Base-by-base conservation (phyloP, 352 stramenopile species). In the Phytophthora sansomeana region DNA sequence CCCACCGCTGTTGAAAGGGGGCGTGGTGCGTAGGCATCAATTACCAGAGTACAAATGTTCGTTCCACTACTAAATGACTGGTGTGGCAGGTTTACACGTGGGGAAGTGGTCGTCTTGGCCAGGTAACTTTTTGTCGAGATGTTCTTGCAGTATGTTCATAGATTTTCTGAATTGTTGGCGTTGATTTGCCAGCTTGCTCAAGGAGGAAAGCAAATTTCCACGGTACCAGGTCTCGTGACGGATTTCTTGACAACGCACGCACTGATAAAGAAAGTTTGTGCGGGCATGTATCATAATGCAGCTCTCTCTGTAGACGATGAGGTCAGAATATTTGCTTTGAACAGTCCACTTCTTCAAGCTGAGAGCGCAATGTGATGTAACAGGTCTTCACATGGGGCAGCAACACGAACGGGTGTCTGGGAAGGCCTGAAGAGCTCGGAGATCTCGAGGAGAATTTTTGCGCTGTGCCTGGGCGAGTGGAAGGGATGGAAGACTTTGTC, bases 361-460 rank as follows among this genome's bases (percentile, higher is more conserved):
- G 11, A 39, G 13, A 39, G 9, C n/a, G 33, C 33, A 33, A 17
- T 13, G 26, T 4, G 11, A 39, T 47, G 13, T 26, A 29, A 7
- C 41, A 89, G 82, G 83, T 98, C 8, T 98, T 98, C 58, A 98
- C 89, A 6, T 98, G 95, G 95, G 93, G 95, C 0, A 97, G 84
- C 71, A 98, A 98, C 66, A 84, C 74, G 14, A 95, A 98, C 59
- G 90, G 91, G 3, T 97, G 89, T 68, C 75, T 98, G 1, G 95
- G 95, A 1, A 71, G 90, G 42, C 77, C 79, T 0, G 69, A 90
- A 33, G 87, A 95, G 63, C 73, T 95, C 7, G 78, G 61, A 6
- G 80, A 70, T n/a, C 65, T 92, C 1, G 85, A 93, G 39, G 87
- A 95, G 63, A 76, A 65, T n/a, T 95, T 95, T 49, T 94, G 87